A percentile compares a stretch with the other conserved stretches of the same genome.
Conservation (phyloP, 768 basidiomycete genomes). For the Vararia minispora region DNA sequence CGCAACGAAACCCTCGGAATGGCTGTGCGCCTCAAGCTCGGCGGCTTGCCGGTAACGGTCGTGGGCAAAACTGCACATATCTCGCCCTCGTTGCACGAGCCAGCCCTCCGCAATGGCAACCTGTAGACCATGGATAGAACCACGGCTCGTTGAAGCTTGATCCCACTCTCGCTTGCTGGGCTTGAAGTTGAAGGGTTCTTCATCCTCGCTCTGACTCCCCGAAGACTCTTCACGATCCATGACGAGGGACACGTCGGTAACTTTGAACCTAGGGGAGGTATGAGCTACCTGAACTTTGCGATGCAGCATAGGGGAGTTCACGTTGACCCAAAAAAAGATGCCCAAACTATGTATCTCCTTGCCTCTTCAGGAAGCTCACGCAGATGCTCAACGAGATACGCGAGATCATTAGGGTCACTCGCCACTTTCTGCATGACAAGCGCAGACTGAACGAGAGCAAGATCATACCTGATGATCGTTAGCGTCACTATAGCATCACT, state of each 20-base stretch:
- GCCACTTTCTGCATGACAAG: constrained; percentile 37
- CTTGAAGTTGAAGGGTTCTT: too few species aligned
- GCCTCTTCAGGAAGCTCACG: constrained; percentile 53
- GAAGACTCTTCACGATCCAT: constrained; percentile 64
- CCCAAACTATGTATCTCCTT: constrained; percentile 58
- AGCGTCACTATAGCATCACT: neutral
- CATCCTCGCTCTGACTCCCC: constrained; percentile 30
- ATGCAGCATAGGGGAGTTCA: constrained; percentile 20
- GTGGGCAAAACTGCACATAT: constrained; percentile 70
- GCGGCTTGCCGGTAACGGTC: constrained; percentile 68
- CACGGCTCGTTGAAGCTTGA: constrained; percentile 33
- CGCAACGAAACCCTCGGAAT: constrained; percentile 37
- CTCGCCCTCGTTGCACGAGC: constrained; percentile 59
- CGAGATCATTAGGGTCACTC: constrained; percentile 49
- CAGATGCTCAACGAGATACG: constrained; percentile 49
- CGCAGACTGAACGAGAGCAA: constrained; percentile 43
- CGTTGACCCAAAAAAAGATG: constrained; percentile 64
- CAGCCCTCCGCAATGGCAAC: constrained; percentile 60
- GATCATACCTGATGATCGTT: constrained; percentile 34
- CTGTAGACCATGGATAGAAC: constrained; percentile 60
- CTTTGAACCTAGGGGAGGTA: constrained; percentile 42
- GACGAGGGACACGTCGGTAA: constrained; percentile 60
- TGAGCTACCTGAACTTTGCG: neutral
- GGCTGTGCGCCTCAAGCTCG: constrained; percentile 41
- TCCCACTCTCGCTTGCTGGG: too few species aligned